Evolutionary conservation across 73 alveolate species (phyloP), one percentile per base, ranked within the genome.

Genomic region (Halteria grandinella): DNA sequence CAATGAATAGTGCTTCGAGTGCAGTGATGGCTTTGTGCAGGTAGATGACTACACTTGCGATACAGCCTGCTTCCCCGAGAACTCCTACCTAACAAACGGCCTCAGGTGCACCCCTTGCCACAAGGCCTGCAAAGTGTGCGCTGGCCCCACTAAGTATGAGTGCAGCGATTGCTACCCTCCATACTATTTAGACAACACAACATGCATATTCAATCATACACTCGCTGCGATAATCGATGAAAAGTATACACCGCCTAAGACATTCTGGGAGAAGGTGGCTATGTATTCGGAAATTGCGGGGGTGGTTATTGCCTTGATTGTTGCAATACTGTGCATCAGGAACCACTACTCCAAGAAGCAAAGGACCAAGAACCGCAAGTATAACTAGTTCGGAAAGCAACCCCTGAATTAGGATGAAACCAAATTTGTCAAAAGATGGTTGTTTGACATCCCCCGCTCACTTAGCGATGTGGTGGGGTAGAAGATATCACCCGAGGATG

Each of bases 241-340:
- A 1, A 70, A 70, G 25, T 70, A 70, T 32, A 49, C 52, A 32
- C 83, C 83, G 83, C 83, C 83, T 18, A 41, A 34, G 83, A 12
- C 55, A n/a, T 45, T 70, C 21, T 70, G 83, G 83, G 57, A 59
- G 11, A 60, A 60, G 34, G 43, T 60, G 37, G 49, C 77, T 2
- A 2, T 60, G 2, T 60, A 36, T 39, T n/a, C n/a, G n/a, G n/a
- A n/a, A n/a, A n/a, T n/a, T n/a, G n/a, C n/a, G n/a, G n/a, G n/a
- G n/a, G n/a, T n/a, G n/a, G n/a, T n/a, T n/a, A n/a, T n/a, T n/a
- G n/a, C n/a, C n/a, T n/a, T n/a, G n/a, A n/a, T n/a, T n/a, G n/a
- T n/a, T n/a, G n/a, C n/a, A n/a, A n/a, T n/a, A n/a, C n/a, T n/a
- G n/a, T n/a, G n/a, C n/a, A n/a, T n/a, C n/a, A n/a, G n/a, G n/a